Evolutionary conservation across 1,284 basidiomycete genomes (phyloP).

Genomic region (Apiotrichum veenhuisii): DNA sequence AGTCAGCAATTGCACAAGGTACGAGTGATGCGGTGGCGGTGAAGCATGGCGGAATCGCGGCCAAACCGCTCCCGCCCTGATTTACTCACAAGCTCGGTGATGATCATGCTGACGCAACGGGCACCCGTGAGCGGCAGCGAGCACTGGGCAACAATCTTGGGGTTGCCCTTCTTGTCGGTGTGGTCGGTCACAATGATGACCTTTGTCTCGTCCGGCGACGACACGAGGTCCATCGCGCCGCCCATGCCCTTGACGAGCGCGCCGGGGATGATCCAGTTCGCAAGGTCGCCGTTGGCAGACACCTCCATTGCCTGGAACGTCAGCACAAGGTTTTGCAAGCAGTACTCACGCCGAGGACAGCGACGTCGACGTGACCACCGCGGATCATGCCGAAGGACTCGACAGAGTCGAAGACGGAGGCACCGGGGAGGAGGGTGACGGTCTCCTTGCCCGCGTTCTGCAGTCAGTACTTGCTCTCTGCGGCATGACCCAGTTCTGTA

Average conservation of each 20-base stretch:
- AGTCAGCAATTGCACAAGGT: no score
- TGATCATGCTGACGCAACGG: slow-evolving; percentile 77
- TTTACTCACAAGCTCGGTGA: slow-evolving; percentile 70
- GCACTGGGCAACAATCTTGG: slow-evolving; percentile 81
- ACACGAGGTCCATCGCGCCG: slow-evolving; percentile 93
- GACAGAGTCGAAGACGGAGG: slow-evolving; percentile 70
- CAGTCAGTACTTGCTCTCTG: slow-evolving; percentile 75
- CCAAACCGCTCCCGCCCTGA: no score
- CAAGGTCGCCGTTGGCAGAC: slow-evolving; percentile 81
- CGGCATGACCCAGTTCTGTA: background rate
- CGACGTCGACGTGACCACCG: slow-evolving; percentile 90
- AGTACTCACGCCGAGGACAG: slow-evolving; percentile 62
- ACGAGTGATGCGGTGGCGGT: no score
- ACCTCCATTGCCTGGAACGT: slow-evolving; percentile 73
- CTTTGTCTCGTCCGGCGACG: slow-evolving; percentile 80
- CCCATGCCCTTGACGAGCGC: slow-evolving; percentile 89
- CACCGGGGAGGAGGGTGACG: slow-evolving; percentile 84
- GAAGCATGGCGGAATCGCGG: no score
- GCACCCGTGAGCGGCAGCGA: slow-evolving; percentile 82
- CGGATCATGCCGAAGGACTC: slow-evolving; percentile 85
- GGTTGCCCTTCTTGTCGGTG: slow-evolving; percentile 84
- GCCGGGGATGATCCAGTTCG: slow-evolving; percentile 97
- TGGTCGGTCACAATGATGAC: slow-evolving; percentile 24
- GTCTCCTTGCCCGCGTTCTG: slow-evolving; percentile 98
- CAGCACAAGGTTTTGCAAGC: slow-evolving; percentile 45